Base-by-base conservation (phyloP, 305 asterid species). In the Monarda citriodora region DNA sequence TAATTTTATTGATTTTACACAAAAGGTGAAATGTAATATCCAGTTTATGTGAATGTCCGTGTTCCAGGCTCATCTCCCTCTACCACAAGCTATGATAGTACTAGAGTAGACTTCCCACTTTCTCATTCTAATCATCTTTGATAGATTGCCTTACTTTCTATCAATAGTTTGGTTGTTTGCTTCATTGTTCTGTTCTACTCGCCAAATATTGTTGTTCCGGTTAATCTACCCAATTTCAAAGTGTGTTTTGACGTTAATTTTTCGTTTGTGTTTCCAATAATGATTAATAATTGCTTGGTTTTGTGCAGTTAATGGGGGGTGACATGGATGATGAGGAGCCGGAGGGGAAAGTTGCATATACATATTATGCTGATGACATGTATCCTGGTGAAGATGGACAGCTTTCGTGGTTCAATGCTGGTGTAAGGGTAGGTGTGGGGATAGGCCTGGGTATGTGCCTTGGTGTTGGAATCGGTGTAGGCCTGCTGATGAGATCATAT, bases 351-450 rank as follows among this genome's bases (percentile, higher is more conserved):
- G 48, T 67, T 22, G 95, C 77, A 49, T 68, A 67, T 69, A 69
- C 57, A 61, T 79, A 69, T 72, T 84, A 84, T 76, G 62, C 84
- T n/a, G 96, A 87, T 31, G 88, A 81, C 49, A 77, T 87, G 82
- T 84, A 82, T 71, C 69, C 75, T 15, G 96, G 86, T 60, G 96
- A 84, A 71, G 94, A 89, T 50, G 91, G 95, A 17, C 82, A 89
- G 68, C 82, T 87, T 32, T 58, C 96, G 17, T 89, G 93, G 91
- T 89, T 89, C 77, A 89, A 84, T 41, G 89, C 95, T 48, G 97
- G 97, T 65, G 95, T 86, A 54, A 82, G 97, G 63, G 95, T 89
- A 47, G 97, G 97, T 62, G 95, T 89, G 1, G 97, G 97, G 31
- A 88, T 88, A 59, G 95, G 95, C 55, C 90, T 89, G 9, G 96